Evolutionary conservation across 176 grass and related monocot species (phyloP).

Genomic region (Triticum turgidum): DNA sequence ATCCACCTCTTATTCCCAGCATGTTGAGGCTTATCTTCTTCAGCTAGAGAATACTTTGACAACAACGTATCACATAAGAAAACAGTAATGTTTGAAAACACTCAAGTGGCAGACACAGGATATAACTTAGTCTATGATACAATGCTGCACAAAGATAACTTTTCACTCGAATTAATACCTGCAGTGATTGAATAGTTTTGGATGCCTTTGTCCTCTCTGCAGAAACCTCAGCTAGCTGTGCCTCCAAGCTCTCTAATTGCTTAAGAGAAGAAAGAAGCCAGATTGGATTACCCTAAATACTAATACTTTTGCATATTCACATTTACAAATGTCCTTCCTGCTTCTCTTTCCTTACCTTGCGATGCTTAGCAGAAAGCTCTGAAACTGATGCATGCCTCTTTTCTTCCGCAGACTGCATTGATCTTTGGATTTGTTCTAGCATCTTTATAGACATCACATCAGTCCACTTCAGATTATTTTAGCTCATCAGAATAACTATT

Average conservation of each 20-base stretch:
- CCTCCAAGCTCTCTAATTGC: slow-evolving; percentile 92
- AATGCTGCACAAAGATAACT: slow-evolving; percentile 24
- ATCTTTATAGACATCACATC: slow-evolving; percentile 59
- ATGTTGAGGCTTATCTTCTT: slow-evolving; percentile 24
- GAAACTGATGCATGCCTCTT: slow-evolving; percentile 65
- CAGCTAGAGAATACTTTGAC: slow-evolving; percentile 8
- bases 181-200: slow-evolving; percentile 93
- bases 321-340: slow-evolving; percentile 21
- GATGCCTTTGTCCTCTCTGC: slow-evolving; percentile 79
- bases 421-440: slow-evolving; percentile 78
- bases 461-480: slow-evolving; percentile 15
- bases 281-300: background rate
- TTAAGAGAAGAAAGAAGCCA: slow-evolving; percentile 32
- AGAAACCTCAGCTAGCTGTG: slow-evolving; percentile 75
- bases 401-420: slow-evolving; percentile 59
- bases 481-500: slow-evolving; percentile 22
- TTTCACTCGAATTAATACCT: slow-evolving; percentile 46
- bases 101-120: background rate
- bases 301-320: background rate
- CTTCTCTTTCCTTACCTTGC: slow-evolving; percentile 61
- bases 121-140: background rate
- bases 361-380: slow-evolving; percentile 85
- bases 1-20: background rate
- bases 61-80: slow-evolving; percentile 28
- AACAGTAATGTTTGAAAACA: background rate